Evolutionary conservation across 1,139 yeast genomes (phyloP).

Genomic region (Eremothecium gossypii): DNA sequence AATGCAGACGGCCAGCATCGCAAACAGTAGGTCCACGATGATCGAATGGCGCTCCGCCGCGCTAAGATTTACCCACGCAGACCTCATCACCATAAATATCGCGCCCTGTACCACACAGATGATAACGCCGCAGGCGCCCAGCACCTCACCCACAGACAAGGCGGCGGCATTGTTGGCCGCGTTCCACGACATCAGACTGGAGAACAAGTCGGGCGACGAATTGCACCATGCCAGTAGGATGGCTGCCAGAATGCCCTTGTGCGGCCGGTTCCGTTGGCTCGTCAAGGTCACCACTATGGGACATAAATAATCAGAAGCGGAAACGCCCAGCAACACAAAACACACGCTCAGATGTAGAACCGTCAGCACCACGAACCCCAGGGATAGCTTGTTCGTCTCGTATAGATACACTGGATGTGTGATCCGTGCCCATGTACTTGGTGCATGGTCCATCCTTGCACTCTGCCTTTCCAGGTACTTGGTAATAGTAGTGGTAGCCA

Average conservation of each 20-base stretch:
- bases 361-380: slow-evolving; percentile 18
- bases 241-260: slow-evolving; percentile 23
- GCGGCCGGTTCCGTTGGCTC: slow-evolving; percentile 13
- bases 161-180: slow-evolving; percentile 53
- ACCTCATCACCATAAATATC: slow-evolving; percentile 24
- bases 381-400: slow-evolving; percentile 12
- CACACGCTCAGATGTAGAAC: slow-evolving; percentile 18
- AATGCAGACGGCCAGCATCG: slow-evolving; percentile 18
- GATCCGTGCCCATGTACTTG: slow-evolving; percentile 16
- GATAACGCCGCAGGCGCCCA: slow-evolving; percentile 32
- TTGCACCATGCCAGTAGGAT: slow-evolving; percentile 80
- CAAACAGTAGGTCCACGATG: slow-evolving; percentile 22
- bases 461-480: background rate
- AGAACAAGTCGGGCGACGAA: slow-evolving; percentile 83
- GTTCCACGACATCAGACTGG: slow-evolving; percentile 44
- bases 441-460: slow-evolving; percentile 3
- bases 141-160: slow-evolving; percentile 77
- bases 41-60: slow-evolving; percentile 16
- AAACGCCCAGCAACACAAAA: slow-evolving; percentile 26
- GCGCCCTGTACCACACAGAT: slow-evolving; percentile 30
- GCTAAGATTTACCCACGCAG: slow-evolving; percentile 14
- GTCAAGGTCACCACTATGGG: slow-evolving; percentile 27
- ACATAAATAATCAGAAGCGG: slow-evolving; percentile 29
- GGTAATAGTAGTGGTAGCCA: background rate
- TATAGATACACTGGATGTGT: slow-evolving; percentile 26